Base-by-base conservation (phyloP, 495 filamentous ascomycete genomes). In the Daldinia caldariorum region DNA sequence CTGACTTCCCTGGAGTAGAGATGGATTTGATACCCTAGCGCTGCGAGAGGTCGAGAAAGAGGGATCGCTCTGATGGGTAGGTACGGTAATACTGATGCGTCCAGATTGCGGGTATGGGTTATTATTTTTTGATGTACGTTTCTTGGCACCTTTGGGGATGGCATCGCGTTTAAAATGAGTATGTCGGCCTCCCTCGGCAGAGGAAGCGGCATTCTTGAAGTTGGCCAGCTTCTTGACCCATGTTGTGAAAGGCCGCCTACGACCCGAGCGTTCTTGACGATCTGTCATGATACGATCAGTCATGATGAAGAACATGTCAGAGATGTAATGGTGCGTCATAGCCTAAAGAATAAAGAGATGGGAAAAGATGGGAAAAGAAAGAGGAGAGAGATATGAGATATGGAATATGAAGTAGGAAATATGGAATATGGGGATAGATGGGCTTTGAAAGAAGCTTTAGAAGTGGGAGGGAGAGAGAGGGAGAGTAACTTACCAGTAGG, bases 181-280 rank as follows among this genome's bases (percentile, higher is more conserved):
- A 43, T 77, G 76, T 39, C 76, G 70, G 20, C 66, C 38, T 47
- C 71, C 61, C 31, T 75, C 76, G 18, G 81, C 74, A 12, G 78
- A 79, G 4, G 86, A 82, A 67, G 84, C 85, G 66, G 84, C 86
- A 64, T 79, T 85, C 78, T 94, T 97, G 67, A 97, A 86, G 76
- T 88, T 95, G 34, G 93, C 89, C 31, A 99, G 87, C 67, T 94
- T 93, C 84, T 94, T 97, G 89, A 99, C 92, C 90, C 94, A 94
- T 47, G 87, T 90, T 22, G 94, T 88, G 78, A 99, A 97, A 5
- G 94, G 94, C 55, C 90, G 89, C 57, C 93, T 90, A 59, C 93
- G 91, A 45, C 80, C 81, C 39, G 73, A 63, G 35, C 84, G 84
- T 61, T 78, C 83, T 74, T 78, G 58, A 58, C 79, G 78, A 61